A percentile compares a stretch with the other conserved stretches of the same genome.
These are phyloP conservation scores for Verticillium nonalfalfae DNA, from an alignment of 2,329 filamentous ascomycete genomes.

Conservation along the genomic window DNA sequence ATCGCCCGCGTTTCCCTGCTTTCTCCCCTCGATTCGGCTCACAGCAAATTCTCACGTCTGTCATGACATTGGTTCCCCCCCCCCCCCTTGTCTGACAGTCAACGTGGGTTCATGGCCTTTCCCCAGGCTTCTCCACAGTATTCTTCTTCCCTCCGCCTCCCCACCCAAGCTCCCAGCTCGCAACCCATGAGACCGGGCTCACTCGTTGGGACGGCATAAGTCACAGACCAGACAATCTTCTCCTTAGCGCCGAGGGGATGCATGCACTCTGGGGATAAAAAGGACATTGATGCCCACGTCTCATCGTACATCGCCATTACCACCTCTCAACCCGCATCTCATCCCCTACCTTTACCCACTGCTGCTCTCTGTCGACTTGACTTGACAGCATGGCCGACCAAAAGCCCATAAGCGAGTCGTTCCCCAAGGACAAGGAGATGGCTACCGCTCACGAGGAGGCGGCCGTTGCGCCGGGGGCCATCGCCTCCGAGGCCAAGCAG, in stretches of 20 bases:
- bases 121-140: not conserved
- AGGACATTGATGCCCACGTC: not conserved
- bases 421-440: not conserved
- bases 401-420: not conserved
- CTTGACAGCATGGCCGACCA: conserved; percentile 17
- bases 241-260: not conserved
- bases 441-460: conserved; percentile 1
- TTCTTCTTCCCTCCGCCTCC: not conserved
- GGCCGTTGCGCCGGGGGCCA: conserved; percentile 8
- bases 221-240: not conserved
- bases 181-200: not conserved
- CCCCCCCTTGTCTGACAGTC: not conserved
- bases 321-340: not conserved
- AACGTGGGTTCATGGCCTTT: not conserved
- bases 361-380: not conserved
- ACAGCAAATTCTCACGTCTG: not conserved
- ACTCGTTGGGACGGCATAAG: not conserved
- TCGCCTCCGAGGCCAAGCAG: conserved; percentile 30
- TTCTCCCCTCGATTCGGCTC: not conserved
- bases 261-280: not conserved
- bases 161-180: not conserved
- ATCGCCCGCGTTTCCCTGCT: not conserved
- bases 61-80: not conserved
- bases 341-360: not conserved
- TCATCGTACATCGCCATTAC: not conserved